Evolutionary conservation across 2,329 filamentous ascomycete genomes (phyloP).

Genomic region (Kalmusia sp.): DNA sequence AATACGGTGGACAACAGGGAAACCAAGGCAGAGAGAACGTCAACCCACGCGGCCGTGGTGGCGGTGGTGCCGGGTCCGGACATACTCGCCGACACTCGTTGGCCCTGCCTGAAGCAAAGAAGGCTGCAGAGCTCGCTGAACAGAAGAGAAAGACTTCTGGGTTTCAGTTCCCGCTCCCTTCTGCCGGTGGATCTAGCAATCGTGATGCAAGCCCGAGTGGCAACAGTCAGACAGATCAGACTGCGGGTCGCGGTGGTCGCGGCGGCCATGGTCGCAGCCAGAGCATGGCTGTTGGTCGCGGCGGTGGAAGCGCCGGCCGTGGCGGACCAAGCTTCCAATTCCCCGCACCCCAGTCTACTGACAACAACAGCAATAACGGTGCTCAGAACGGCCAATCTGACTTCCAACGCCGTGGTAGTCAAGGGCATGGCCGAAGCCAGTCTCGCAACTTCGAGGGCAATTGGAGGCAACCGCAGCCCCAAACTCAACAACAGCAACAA

Average conservation of each 20-base stretch:
- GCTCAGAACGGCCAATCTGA: slow-evolving; percentile 60
- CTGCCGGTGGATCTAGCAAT: slow-evolving; percentile 64
- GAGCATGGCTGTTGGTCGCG: slow-evolving; percentile 81
- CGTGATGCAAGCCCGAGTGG: slow-evolving; percentile 65
- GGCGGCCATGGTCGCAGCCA: slow-evolving; percentile 79
- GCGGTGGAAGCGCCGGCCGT: slow-evolving; percentile 66
- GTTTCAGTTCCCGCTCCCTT: slow-evolving; percentile 91
- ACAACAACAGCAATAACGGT: slow-evolving; percentile 56
- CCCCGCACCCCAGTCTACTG: slow-evolving; percentile 59
- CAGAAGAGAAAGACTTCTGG: slow-evolving; percentile 93
- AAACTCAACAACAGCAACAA: slow-evolving; percentile 51
- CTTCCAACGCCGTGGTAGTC: slow-evolving; percentile 77
- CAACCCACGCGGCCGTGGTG: slow-evolving; percentile 75
- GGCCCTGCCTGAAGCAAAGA: slow-evolving; percentile 93
- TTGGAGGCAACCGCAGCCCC: slow-evolving; percentile 82
- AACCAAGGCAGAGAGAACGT: slow-evolving; percentile 70
- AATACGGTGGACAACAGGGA: slow-evolving; percentile 71
- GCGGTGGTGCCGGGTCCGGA: slow-evolving; percentile 69
- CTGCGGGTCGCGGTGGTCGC: slow-evolving; percentile 50
- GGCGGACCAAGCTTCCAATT: slow-evolving; percentile 78
- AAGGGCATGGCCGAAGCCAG: slow-evolving; percentile 79
- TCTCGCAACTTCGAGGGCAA: slow-evolving; percentile 98
- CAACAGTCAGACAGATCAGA: slow-evolving; percentile 36
- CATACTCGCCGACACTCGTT: slow-evolving; percentile 95
- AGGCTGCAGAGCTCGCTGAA: slow-evolving; percentile 94